Base-by-base conservation (phyloP, 768 basidiomycete species). In the Pulveroboletus sp. region DNA sequence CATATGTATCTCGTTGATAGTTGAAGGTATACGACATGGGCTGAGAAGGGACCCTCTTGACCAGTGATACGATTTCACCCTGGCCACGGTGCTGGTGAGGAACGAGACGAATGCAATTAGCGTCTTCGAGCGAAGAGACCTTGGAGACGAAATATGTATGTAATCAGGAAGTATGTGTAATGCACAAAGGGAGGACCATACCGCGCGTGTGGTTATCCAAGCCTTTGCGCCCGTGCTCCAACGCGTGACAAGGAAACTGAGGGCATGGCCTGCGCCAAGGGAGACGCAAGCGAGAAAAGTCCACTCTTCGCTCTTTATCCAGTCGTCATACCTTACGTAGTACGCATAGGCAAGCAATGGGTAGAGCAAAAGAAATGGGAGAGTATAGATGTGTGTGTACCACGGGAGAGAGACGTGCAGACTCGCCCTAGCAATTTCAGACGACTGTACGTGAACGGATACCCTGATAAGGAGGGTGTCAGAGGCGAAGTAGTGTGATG, bases 281-380 rank as follows among this genome's bases (percentile, higher is more conserved):
- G 82, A 71, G 12, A 94, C 86, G 57, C 88, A 93, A 33, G 88
- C 89, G 18, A 98, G 79, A 65, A 98, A 99, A 0, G 96, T 95
- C 94, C 94, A 98, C 67, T 98, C 95, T 70, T 95, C 93, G 50
- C 89, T 90, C 62, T 85, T 79, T 47, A 97, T 73, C 88, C 90
- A 96, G 54, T 84, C 73, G 60, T 95, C 90, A 68, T 97, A 96
- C 68, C 80, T 85, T 69, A 93, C 68, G 60, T 86, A 90, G 75
- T 97, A 98, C 18, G 93, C 86, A 67, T 95, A 96, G 24, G 87
- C 89, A 28, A 90, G 78, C 28, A 93, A 65, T 0, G 90, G 90
- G 55, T 92, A 93, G 43, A 92, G 72, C 1, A 77, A 79, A n/a
- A 92, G 75, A 60, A 89, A 90, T 0, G 90, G 90, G 15, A 83